Base-by-base conservation (phyloP, 2,329 filamentous ascomycete genomes). In the Aspergillus transmontanensis region DNA sequence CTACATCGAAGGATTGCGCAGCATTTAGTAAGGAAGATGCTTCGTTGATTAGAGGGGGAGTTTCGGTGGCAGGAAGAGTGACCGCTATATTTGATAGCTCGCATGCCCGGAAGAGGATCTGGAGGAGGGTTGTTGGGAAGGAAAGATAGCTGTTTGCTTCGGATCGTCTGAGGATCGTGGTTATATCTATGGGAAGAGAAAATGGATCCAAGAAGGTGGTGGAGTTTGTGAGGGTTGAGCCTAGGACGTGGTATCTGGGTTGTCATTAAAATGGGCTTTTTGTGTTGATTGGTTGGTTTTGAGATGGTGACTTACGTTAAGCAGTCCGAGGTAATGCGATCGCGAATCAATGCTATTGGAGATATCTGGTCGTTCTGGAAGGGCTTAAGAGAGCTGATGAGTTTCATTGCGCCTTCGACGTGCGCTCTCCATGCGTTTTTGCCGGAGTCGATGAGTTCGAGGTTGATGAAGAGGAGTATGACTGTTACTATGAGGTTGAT, bases 31-130 rank as follows among this genome's bases (percentile, higher is more conserved):
- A 28, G 14, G 23, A 50, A 16, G 6, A 19, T 19, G 46, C 46
- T 28, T 50, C 46, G 23, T 28, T 19, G 21, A 16, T 26, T 16
- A 26, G 23, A 14, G 14, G 6, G 14, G 23, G 14, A 3, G 6
- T 4, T 16, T 50, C 46, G 14, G 6, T 50, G 1, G 5, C 5
- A 14, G 46, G 23, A 1, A 28, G 14, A 28, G 23, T 4, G 23
- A 23, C 23, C 23, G 21, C 12, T 9, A 30, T 16, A 28, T 50
- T 50, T 3, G 46, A 59, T 6, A 62, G 56, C 16, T 59, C 56
- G 28, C 60, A 59, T 23, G 60, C 60, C 12, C 48, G 51, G 60
- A 62, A 62, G 12, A 62, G 36, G 39, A 48, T 48, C 16, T 59
- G 56, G 3, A 62, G 56, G 10, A 62, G 56, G 0, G 56, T 23